A percentile compares a stretch with the other conserved stretches of the same genome.
phyloP scores from a whole-genome alignment of 2,329 filamentous ascomycete species.

The Metarhizium brunneum region DNA sequence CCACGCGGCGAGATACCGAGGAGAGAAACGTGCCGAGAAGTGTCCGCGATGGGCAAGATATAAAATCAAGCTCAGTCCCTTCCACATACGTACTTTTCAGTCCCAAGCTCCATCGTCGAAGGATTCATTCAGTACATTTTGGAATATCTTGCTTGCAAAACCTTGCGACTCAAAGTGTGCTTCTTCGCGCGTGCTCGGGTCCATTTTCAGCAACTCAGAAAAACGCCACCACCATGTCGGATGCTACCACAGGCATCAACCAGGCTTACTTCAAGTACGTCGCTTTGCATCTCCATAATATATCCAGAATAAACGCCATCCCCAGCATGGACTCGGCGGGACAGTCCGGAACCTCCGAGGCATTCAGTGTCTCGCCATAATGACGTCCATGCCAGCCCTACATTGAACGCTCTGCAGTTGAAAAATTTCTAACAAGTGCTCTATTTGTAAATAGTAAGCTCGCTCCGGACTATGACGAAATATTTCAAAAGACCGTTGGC shows the following conservation, averaged over 20 bases:
- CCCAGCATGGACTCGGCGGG: too few species aligned
- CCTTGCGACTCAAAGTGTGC: neutral
- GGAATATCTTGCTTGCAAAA: too few species aligned
- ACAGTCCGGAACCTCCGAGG: neutral
- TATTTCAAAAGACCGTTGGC: constrained; percentile 42
- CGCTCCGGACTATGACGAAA: constrained; percentile 33
- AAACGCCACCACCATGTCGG: constrained; percentile 19
- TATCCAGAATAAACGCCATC: too few species aligned
- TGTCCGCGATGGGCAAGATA: constrained; percentile 18
- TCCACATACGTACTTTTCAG: neutral
- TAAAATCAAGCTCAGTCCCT: constrained; percentile 6
- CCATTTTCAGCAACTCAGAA: neutral
- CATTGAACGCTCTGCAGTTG: neutral
- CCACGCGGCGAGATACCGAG: neutral
- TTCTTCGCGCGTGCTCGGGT: neutral
- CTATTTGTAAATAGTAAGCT: constrained; percentile 15
- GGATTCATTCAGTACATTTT: too few species aligned
- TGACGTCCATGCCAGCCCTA: neutral
- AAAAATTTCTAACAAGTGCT: neutral
- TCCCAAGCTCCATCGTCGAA: too few species aligned
- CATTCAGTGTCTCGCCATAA: neutral
- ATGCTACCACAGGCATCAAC: constrained; percentile 22
- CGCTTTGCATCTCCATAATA: neutral
- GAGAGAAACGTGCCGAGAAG: constrained; percentile 17
- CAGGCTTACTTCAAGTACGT: constrained; percentile 35